Conservation (phyloP, 768 basidiomycete genomes). For the Pleurotus sapidus region DNA sequence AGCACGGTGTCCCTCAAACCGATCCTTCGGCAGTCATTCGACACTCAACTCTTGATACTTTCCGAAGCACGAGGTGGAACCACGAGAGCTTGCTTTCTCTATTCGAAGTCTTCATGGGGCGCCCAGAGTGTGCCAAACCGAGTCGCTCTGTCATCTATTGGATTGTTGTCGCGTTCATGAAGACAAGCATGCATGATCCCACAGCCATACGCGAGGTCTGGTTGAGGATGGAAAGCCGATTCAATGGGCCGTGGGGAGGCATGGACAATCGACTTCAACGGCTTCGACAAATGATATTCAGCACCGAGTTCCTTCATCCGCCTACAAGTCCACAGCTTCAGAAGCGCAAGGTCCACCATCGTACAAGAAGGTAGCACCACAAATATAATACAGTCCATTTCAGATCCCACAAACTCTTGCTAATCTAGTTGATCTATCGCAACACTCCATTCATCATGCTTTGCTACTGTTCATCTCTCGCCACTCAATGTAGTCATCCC, state of each 20-base stretch:
- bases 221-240: slow-evolving; percentile 53
- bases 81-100: slow-evolving; percentile 51
- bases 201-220: slow-evolving; percentile 54
- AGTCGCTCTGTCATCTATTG: slow-evolving; percentile 55
- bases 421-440: too few relatives aligned
- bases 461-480: slow-evolving; percentile 40
- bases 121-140: slow-evolving; percentile 40
- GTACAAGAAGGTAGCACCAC: too few relatives aligned
- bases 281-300: slow-evolving; percentile 35
- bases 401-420: too few relatives aligned
- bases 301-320: slow-evolving; percentile 11
- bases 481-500: slow-evolving; percentile 81
- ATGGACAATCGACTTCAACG: slow-evolving; percentile 39
- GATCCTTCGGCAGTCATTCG: not conserved
- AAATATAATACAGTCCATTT: too few relatives aligned
- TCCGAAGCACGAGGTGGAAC: slow-evolving; percentile 45
- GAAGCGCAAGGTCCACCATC: not conserved
- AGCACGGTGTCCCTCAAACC: slow-evolving; percentile 42
- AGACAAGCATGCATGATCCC: slow-evolving; percentile 51
- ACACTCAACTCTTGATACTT: not conserved
- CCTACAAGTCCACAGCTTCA: not conserved
- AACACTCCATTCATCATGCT: slow-evolving; percentile 1
- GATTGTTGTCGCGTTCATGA: slow-evolving; percentile 64
- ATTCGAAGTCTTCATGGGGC: slow-evolving; percentile 60
- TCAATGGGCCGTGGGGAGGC: slow-evolving; percentile 42